phyloP scores from a whole-genome alignment of 2,329 filamentous ascomycete species.

The Xylaria sp. region DNA sequence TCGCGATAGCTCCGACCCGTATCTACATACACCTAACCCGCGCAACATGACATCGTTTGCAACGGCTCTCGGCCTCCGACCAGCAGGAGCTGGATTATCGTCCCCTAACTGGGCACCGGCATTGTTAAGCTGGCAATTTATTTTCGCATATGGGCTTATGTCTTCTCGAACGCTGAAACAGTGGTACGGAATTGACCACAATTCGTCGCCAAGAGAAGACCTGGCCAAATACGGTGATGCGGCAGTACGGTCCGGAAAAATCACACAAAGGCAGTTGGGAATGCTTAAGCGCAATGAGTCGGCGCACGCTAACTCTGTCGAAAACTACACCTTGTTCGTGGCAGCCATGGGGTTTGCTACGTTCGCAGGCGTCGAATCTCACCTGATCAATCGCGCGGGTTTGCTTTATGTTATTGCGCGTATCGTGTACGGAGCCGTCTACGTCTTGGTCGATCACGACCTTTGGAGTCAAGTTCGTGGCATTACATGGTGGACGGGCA shows the following conservation, averaged over 20 bases:
- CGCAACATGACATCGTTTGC: conserved; percentile 38
- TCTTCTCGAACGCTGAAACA: conserved; percentile 57
- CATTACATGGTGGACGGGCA: conserved; percentile 57
- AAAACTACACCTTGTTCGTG: conserved; percentile 54
- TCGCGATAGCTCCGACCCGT: neutral
- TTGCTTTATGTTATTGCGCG: conserved; percentile 56
- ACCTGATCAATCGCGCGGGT: conserved; percentile 53
- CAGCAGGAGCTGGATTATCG: conserved; percentile 33
- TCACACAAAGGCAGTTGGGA: conserved; percentile 55
- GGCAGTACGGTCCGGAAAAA: conserved; percentile 56
- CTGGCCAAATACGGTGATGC: conserved; percentile 57
- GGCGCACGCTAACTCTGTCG: conserved; percentile 60
- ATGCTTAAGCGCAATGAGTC: conserved; percentile 57
- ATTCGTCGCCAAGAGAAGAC: conserved; percentile 59
- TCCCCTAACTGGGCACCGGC: conserved; percentile 43
- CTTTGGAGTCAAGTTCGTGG: conserved; percentile 52
- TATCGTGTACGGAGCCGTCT: conserved; percentile 54
- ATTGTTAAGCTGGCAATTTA: conserved; percentile 54
- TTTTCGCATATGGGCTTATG: conserved; percentile 57
- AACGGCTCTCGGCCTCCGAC: conserved; percentile 45
- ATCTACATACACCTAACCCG: neutral
- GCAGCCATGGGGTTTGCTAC: conserved; percentile 54
- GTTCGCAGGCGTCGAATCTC: conserved; percentile 52
- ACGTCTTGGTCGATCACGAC: conserved; percentile 54
- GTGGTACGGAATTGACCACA: conserved; percentile 58